Evolutionary conservation across 1,139 yeast species (phyloP), one percentile per base, ranked within the genome.

Genomic region (Pichia sorboxylosa): DNA sequence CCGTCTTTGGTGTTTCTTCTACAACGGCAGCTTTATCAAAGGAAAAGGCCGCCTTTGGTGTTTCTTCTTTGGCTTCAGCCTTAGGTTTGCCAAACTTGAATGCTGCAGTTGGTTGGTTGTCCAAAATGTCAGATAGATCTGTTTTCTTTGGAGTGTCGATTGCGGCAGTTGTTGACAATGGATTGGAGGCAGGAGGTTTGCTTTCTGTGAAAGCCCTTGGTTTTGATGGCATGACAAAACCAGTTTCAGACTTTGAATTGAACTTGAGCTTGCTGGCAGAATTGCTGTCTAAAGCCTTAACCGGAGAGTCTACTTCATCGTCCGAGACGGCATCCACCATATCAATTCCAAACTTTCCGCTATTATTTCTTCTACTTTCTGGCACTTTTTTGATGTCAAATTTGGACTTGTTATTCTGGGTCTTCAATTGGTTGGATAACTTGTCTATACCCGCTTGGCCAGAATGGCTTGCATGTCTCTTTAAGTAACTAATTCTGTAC

Each of bases 381-480:
- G 54, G 47, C 2, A 48, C 32, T 3, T 34, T 25, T 3, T 30
- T 25, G 10, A 27, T 8, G 11, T 30, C 16, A 6, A 25, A 5
- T 19, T 19, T 19, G 10, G n/a, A n/a, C 10, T 18, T 13, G 28
- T 31, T 27, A 4, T 26, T 10, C 14, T 11, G 16, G 10, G 24
- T 30, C 14, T 31, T 37, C 13, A 32, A 18, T 5, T 27, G 28
- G 4, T 20, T n/a, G n/a, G n/a, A n/a, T n/a, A n/a, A n/a, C 5
- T 19, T 30, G 5, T 33, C 18, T 17, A 17, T 27, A 13, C 33
- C 34, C 3, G 31, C 18, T 10, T 41, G 43, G 11, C 40, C 39
- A 3, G 48, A 34, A 33, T 51, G 48, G 24, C 45, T 39, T 3
- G 54, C 46, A 29, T 50, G 52, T 25, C 47, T 41, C 24, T 45